Percentiles rank a stretch among this genome's conserved stretches.
These are phyloP conservation scores for Globisporangium radiosum DNA, from an alignment of 352 stramenopile genomes.

Conservation along the genomic window DNA sequence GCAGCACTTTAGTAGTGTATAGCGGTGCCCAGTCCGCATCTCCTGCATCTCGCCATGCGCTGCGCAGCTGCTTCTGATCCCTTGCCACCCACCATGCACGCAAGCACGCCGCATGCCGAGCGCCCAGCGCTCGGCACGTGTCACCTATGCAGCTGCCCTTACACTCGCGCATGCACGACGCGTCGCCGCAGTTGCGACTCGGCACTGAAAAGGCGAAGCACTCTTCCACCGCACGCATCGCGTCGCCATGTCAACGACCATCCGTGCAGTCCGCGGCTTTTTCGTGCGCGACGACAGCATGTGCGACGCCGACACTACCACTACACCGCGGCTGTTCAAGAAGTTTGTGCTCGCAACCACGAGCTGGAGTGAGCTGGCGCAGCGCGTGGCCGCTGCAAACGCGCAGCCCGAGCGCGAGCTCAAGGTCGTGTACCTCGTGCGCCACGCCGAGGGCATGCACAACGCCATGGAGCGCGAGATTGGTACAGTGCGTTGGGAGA, in stretches of 20 bases:
- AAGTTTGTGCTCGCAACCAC: slow-evolving; percentile 21
- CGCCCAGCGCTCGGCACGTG: no score
- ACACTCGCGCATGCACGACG: background rate
- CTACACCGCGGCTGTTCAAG: slow-evolving; percentile 20
- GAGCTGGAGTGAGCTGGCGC: slow-evolving; percentile 22
- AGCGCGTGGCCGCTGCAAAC: slow-evolving; percentile 8
- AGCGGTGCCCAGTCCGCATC: no score
- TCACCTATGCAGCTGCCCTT: no score
- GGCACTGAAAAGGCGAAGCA: background rate
- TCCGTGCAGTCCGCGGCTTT: slow-evolving; percentile 25
- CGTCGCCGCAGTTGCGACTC: slow-evolving; percentile 1
- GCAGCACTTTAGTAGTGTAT: no score
- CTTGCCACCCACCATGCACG: no score
- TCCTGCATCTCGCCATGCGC: no score
- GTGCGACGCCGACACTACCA: background rate
- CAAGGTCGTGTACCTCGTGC: slow-evolving; percentile 77
- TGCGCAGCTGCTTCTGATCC: no score
- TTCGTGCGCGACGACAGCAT: slow-evolving; percentile 14
- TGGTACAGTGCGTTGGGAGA: slow-evolving; percentile 49
- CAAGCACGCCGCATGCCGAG: no score
- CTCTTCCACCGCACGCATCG: background rate
- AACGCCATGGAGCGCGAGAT: slow-evolving; percentile 54
- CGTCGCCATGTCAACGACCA: background rate
- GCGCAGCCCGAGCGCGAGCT: slow-evolving; percentile 12
- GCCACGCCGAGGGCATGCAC: slow-evolving; percentile 66